These are phyloP conservation scores for Tolypocladium nubicola DNA, from an alignment of 2,329 filamentous ascomycete species.

Conservation along the genomic window DNA sequence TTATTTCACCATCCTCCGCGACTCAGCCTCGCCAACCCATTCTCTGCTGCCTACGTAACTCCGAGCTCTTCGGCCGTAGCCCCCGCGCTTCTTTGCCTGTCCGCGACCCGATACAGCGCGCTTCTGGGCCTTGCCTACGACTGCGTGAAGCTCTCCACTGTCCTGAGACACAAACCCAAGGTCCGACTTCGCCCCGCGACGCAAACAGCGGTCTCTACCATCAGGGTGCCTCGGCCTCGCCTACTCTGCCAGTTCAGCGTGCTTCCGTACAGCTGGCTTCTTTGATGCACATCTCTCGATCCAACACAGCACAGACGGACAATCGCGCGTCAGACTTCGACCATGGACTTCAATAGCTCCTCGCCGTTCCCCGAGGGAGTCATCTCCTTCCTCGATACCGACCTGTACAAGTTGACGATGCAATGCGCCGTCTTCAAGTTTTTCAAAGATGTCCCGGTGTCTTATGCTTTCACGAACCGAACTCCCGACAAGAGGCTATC, in stretches of 20 bases:
- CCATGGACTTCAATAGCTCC: conserved; percentile 57
- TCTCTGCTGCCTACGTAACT: background rate
- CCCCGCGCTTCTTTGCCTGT: background rate
- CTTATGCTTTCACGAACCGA: conserved; percentile 90
- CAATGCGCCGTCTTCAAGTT: conserved; percentile 93
- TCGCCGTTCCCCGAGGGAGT: conserved; percentile 64
- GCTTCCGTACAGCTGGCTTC: background rate
- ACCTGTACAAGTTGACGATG: conserved; percentile 96
- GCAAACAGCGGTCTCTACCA: background rate
- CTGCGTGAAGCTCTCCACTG: background rate
- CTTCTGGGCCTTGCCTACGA: background rate
- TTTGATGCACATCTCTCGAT: background rate
- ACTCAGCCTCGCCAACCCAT: background rate
- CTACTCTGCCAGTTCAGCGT: background rate
- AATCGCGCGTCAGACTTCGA: background rate
- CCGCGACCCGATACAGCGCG: background rate
- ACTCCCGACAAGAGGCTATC: conserved; percentile 90
- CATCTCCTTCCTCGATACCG: conserved; percentile 72
- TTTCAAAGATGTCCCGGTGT: conserved; percentile 73
- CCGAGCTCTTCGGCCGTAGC: background rate
- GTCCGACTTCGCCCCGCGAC: background rate
- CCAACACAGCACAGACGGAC: background rate
- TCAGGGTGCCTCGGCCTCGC: background rate
- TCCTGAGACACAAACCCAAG: background rate
- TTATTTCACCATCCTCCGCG: background rate